Percentiles rank a stretch among this genome's conserved stretches.
Evolutionary conservation across 73 alveolate genomes (phyloP).

Genomic region (Tetrahymena borealis): DNA sequence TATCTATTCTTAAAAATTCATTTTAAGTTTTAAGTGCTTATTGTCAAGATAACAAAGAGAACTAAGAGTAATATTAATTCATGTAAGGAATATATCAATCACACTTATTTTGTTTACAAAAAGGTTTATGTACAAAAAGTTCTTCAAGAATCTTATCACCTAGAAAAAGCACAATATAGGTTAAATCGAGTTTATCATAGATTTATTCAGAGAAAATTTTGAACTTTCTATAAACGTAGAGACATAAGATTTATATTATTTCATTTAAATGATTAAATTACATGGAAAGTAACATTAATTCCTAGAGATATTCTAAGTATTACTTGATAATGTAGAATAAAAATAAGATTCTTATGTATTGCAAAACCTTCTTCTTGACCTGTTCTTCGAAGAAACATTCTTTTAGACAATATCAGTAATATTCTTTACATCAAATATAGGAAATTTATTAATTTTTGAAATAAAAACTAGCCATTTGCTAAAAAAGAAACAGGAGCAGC

Average conservation of each 20-base stretch:
- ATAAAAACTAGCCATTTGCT: neutral
- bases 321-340: neutral
- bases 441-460: neutral
- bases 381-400: neutral
- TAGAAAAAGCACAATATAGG: neutral
- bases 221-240: neutral
- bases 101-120: neutral
- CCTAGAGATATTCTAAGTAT: neutral
- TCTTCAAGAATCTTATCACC: neutral
- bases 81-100: neutral
- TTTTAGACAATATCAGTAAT: neutral
- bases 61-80: neutral
- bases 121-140: neutral
- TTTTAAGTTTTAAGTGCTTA: neutral
- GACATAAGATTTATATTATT: neutral
- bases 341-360: neutral
- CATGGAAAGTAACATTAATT: constrained; percentile 3
- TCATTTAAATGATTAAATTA: neutral
- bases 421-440: neutral
- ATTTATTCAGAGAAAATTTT: neutral
- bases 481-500: neutral
- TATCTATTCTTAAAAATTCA: neutral
- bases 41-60: neutral
- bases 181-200: neutral
- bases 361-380: neutral